Evolutionary conservation across 1,284 basidiomycete genomes (phyloP), one percentile per base, ranked within the genome.

Genomic region (Rhodotorula mucilaginosa): DNA sequence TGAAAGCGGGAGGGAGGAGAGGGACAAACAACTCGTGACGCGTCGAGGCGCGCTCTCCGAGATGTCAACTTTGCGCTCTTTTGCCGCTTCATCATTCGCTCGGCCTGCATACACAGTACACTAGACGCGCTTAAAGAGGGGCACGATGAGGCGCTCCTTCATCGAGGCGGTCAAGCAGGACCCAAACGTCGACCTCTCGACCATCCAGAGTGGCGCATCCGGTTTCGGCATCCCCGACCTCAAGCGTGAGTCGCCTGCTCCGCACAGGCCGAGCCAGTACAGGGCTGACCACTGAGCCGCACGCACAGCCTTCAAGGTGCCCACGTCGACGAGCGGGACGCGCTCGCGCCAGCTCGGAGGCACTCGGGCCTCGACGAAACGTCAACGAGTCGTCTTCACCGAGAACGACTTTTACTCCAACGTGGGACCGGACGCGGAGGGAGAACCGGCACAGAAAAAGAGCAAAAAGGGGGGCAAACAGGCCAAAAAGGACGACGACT

Each of bases 381-480:
- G 73, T 10, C n/a, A 57, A 0, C 56, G 74, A 3, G 71, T 71
- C 61, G 69, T 67, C 65, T 76, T 73, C 48, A 68, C 62, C 67
- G 75, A 76, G 63, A 76, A 76, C 71, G 64, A 70, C 61, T 69
- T 78, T 56, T 73, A 72, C 66, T 62, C 63, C 49, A 65, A 65
- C 13, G 70, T 61, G 15, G 29, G 18, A 15, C 16, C 19, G 4
- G 31, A 49, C 19, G 29, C 15, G 1, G 54, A 65, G 34, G 51
- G 51, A 21, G 61, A 63, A 23, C 71, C 67, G 21, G 61, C 64
- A 18, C 60, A 39, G 29, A 70, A 69, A 57, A 61, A 74, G 68
- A 61, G 60, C 23, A 49, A 68, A 12, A 80, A 89, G 79, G 88
- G 85, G 46, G 87, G 86, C 68, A 85, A 87, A 31, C 57, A 58